A percentile compares a stretch with the other conserved stretches of the same genome.
phyloP scores from a whole-genome alignment of 73 alveolate species.

The Blepharisma japonicum region DNA sequence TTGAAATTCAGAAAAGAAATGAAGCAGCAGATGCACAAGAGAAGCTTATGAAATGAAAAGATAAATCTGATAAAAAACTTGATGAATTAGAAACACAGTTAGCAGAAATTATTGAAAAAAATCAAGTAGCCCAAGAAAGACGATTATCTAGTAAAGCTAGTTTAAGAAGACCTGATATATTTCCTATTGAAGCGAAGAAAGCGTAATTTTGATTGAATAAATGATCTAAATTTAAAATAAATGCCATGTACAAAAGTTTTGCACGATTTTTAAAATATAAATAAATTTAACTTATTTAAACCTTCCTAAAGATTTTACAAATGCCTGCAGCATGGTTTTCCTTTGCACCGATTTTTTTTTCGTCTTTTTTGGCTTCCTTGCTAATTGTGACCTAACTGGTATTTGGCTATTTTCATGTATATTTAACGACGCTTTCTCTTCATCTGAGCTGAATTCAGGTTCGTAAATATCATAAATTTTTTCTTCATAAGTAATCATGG shows the following conservation, averaged over 20 bases:
- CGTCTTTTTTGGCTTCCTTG: background rate
- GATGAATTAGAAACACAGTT: background rate
- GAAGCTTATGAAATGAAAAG: background rate
- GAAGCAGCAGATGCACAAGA: background rate
- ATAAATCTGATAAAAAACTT: background rate
- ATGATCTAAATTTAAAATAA: background rate
- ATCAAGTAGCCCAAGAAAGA: background rate
- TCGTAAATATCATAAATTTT: conserved; percentile 5
- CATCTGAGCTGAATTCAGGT: conserved; percentile 23
- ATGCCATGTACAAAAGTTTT: background rate
- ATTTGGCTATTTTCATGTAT: background rate
- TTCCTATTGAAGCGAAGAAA: background rate
- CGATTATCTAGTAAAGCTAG: background rate
- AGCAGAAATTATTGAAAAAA: background rate
- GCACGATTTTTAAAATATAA: too few species aligned
- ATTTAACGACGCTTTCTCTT: conserved; percentile 2
- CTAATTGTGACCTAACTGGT: background rate
- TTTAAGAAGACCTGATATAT: background rate
- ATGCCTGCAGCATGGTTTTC: conserved; percentile 13
- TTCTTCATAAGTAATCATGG: conserved; percentile 11
- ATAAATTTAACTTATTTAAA: background rate
- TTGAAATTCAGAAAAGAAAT: background rate
- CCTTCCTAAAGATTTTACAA: conserved; percentile 10
- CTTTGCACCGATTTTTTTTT: background rate
- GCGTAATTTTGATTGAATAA: background rate